Conservation (phyloP, 2,329 filamentous ascomycete species). For the Aspergillus quadrilineatus region DNA sequence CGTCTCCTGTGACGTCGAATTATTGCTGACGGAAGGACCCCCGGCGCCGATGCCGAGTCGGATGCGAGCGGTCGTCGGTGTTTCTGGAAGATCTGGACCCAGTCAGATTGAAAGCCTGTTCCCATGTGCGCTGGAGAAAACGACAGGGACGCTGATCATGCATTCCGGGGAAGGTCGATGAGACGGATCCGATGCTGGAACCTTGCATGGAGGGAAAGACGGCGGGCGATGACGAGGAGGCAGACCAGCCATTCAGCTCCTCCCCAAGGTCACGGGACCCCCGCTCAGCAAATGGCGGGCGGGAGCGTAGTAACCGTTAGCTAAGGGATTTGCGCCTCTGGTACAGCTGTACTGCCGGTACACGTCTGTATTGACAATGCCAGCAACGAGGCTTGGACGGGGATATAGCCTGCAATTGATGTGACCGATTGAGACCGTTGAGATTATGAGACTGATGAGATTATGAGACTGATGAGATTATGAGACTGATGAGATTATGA, state of each 20-base stretch:
- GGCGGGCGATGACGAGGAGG: neutral
- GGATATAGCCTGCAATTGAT: too few relatives aligned
- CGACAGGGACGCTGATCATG: conserved; percentile 9
- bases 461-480: too few relatives aligned
- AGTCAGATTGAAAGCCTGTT: conserved; percentile 5
- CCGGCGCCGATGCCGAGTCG: neutral
- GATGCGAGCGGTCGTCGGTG: neutral
- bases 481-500: too few relatives aligned
- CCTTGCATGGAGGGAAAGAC: neutral
- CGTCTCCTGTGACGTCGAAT: neutral
- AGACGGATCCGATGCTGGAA: neutral
- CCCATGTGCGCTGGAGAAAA: conserved; percentile 8
- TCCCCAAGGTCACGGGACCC: conserved; percentile 16
- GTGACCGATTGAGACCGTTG: too few relatives aligned
- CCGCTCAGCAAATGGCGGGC: conserved; percentile 11
- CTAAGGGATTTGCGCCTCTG: conserved; percentile 17
- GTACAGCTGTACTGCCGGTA: conserved; percentile 1
- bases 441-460: too few relatives aligned
- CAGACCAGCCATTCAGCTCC: conserved; percentile 1
- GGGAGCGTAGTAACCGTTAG: conserved; percentile 17
- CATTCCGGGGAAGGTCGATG: conserved; percentile 6
- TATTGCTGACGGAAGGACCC: neutral
- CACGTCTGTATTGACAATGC: too few relatives aligned
- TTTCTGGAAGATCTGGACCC: conserved; percentile 7
- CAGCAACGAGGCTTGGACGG: too few relatives aligned